Conservation (phyloP, 352 stramenopile genomes). For the Pythium aristosporum region DNA sequence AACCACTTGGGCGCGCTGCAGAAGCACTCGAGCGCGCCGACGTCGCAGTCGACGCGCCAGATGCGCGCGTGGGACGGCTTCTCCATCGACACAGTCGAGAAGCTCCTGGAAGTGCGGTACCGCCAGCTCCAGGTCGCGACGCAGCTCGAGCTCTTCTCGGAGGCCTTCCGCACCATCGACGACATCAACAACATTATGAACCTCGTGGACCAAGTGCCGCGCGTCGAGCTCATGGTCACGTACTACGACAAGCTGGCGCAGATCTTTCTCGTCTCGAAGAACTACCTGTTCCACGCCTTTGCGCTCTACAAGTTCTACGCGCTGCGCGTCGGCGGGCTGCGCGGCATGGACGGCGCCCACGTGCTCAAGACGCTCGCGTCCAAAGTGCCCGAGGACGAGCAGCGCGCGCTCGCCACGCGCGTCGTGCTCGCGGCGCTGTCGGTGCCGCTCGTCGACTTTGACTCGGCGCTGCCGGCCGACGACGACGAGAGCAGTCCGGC, state of each 20-base stretch:
- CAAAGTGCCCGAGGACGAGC: constrained; percentile 75
- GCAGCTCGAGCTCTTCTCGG: constrained; percentile 95
- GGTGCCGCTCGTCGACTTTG: constrained; percentile 87
- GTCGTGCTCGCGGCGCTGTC: constrained; percentile 93
- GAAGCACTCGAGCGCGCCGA: constrained; percentile 85
- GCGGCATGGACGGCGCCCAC: constrained; percentile 42
- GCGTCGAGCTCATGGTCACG: constrained; percentile 94
- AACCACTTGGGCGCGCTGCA: constrained; percentile 95
- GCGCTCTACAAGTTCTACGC: constrained; percentile 96
- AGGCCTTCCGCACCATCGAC: constrained; percentile 98
- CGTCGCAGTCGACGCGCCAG: constrained; percentile 71
- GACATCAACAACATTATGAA: constrained; percentile 99
- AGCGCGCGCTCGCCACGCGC: constrained; percentile 83
- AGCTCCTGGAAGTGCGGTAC: constrained; percentile 96
- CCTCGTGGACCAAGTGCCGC: constrained; percentile 84
- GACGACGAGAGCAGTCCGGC: constrained; percentile 35
- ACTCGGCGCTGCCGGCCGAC: constrained; percentile 49
- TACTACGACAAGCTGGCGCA: constrained; percentile 98
- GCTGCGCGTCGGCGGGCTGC: constrained; percentile 89
- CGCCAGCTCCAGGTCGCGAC: constrained; percentile 95
- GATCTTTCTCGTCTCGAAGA: constrained; percentile 97
- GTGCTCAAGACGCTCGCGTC: constrained; percentile 40
- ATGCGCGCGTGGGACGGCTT: constrained; percentile 97
- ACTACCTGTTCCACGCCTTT: constrained; percentile 97
- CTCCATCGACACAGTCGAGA: constrained; percentile 93